These are phyloP conservation scores for Fraxinus platypoda DNA, from an alignment of 305 asterid genomes.

Conservation along the genomic window DNA sequence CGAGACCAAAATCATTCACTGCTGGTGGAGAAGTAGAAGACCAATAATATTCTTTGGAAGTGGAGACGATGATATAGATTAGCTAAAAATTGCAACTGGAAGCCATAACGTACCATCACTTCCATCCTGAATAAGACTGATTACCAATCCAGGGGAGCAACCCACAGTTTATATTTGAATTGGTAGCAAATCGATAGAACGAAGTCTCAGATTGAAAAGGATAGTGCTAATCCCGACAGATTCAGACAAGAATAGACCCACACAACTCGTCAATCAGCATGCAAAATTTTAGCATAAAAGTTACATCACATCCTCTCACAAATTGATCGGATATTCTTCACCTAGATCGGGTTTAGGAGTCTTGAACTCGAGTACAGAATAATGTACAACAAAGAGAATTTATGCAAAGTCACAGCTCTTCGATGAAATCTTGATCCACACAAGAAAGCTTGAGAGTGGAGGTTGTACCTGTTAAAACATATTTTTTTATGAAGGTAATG, in stretches of 20 bases:
- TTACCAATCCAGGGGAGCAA: neutral
- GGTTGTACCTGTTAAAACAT: neutral
- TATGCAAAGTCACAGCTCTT: neutral
- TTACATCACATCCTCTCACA: neutral
- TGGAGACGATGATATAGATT: neutral
- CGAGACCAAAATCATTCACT: neutral
- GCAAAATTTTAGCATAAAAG: neutral
- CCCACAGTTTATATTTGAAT: neutral
- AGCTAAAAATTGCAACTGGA: neutral
- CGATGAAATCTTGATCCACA: neutral
- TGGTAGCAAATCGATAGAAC: neutral
- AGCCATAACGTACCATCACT: neutral
- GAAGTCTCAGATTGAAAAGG: neutral
- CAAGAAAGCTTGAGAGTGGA: slow-evolving; percentile 3
- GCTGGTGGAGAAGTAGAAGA: neutral
- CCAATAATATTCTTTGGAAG: neutral
- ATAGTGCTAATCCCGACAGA: neutral
- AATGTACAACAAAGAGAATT: slow-evolving; percentile 15
- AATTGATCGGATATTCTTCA: neutral
- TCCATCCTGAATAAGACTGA: neutral
- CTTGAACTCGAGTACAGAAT: neutral
- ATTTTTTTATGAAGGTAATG: neutral
- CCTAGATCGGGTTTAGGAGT: neutral
- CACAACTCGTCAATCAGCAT: neutral
- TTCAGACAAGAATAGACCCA: neutral